A percentile compares a stretch with the other conserved stretches of the same genome.
Conservation (phyloP, 192 early-diverging fungal species). For the Linnemannia exigua region DNA sequence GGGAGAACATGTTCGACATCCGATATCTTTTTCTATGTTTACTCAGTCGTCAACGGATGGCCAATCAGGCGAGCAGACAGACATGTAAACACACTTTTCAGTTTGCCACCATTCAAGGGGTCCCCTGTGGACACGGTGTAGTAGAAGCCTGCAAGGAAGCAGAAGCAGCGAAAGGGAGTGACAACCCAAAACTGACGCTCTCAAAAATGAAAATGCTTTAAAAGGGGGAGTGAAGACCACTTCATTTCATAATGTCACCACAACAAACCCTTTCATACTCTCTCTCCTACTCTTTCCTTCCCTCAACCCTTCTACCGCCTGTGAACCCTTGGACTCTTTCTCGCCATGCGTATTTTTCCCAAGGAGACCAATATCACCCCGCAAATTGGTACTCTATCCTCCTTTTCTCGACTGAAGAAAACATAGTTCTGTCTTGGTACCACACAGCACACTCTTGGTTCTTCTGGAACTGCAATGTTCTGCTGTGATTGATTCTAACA, state of each 20-base stretch:
- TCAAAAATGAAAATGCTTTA: neutral
- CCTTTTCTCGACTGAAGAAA: neutral
- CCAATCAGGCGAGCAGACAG: neutral
- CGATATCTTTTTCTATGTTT: neutral
- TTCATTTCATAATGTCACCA: neutral
- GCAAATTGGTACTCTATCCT: neutral
- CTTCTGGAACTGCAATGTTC: neutral
- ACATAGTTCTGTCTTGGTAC: too few relatives aligned
- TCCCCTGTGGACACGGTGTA: too few relatives aligned
- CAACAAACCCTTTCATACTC: neutral
- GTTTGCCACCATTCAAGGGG: slow-evolving; percentile 8
- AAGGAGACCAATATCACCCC: slow-evolving; percentile 6
- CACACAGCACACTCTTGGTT: neutral
- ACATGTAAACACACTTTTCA: neutral
- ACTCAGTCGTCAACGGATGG: neutral
- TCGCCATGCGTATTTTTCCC: slow-evolving; percentile 1
- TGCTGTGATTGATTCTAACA: neutral
- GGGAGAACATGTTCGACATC: neutral
- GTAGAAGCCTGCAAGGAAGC: too few relatives aligned
- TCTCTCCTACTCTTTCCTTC: neutral
- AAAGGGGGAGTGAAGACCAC: neutral
- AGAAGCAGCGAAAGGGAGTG: too few relatives aligned
- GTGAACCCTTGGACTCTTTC: neutral
- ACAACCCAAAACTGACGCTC: neutral
- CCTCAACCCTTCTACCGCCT: too few relatives aligned